phyloP scores from a whole-genome alignment of 176 grass and related monocot species.

The Eragrostis nindensis region DNA sequence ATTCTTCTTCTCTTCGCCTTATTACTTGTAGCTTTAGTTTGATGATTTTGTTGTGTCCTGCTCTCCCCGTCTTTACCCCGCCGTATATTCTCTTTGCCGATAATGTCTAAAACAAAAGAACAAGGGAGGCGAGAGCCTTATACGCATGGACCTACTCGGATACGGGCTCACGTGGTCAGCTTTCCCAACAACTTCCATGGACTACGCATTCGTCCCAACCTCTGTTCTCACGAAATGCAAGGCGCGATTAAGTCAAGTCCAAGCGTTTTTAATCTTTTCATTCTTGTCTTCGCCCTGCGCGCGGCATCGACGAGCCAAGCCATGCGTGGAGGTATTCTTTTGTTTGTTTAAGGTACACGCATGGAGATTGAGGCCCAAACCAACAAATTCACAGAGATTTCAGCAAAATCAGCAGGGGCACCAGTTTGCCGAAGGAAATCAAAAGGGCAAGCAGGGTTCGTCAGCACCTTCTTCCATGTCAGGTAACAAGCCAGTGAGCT shows the following conservation, averaged over 20 bases:
- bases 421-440: too few relatives aligned
- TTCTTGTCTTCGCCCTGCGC: conserved; percentile 1
- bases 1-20: not conserved
- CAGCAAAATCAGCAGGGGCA: too few relatives aligned
- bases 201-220: not conserved
- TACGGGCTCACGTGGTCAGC: not conserved
- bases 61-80: conserved; percentile 35
- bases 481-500: too few relatives aligned
- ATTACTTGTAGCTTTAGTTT: conserved; percentile 16
- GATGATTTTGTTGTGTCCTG: conserved; percentile 30
- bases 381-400: too few relatives aligned
- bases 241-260: not conserved
- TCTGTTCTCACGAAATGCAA: conserved; percentile 16
- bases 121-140: conserved; percentile 20
- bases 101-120: conserved; percentile 4
- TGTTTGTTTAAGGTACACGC: not conserved
- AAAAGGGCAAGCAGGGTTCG: too few relatives aligned
- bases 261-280: not conserved
- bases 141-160: conserved; percentile 30
- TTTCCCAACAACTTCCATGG: not conserved
- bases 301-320: conserved; percentile 31
- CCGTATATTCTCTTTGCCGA: conserved; percentile 49
- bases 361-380: too few relatives aligned
- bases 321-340: not conserved
- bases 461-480: too few relatives aligned